Evolutionary conservation across 148 eudicot species (phyloP), one percentile per base, ranked within the genome.

Genomic region (Dysphania ambrosioides): DNA sequence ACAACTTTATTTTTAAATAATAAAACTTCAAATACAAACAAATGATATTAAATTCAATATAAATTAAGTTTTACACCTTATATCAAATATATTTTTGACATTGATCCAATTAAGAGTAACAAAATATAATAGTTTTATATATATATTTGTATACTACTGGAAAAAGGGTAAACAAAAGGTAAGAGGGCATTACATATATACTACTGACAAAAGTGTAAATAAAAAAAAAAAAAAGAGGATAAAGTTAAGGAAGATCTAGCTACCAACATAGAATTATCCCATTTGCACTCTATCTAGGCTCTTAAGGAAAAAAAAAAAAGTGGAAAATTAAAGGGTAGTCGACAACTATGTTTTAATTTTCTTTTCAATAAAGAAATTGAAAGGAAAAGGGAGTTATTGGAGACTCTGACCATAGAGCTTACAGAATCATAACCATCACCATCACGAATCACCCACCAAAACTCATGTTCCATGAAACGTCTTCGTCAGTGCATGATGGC

Each of bases 221-320:
- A 29, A 68, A 67, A 58, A 1, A 44, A 66, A 68, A 70, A 56
- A n/a, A 67, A 79, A 80, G 70, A 53, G 57, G 21, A 38, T 0
- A 57, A 68, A 57, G 19, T 35, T 4, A 68, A 68, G 34, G 34
- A 23, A 73, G 15, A 65, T 31, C 40, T 47, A 74, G 30, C 38
- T 42, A 44, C 32, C 38, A 86, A 81, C 86, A 70, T 81, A 75
- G 83, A 79, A 83, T 81, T 72, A 67, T 69, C 85, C 81, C 85
- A 75, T 81, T 81, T 81, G 83, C 82, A 77, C 82, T 85, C 87
- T 79, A 84, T 67, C 85, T 82, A 58, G 66, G 7, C 66, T 72
- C 61, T 60, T 72, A 78, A 72, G 21, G 31, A 36, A n/a, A n/a
- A n/a, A n/a, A n/a, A 27, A 23, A 74, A 79, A 74, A 35, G 63